Evolutionary conservation across 2,329 filamentous ascomycete genomes (phyloP), one percentile per base, ranked within the genome.

Genomic region (Apiospora phragmitis): DNA sequence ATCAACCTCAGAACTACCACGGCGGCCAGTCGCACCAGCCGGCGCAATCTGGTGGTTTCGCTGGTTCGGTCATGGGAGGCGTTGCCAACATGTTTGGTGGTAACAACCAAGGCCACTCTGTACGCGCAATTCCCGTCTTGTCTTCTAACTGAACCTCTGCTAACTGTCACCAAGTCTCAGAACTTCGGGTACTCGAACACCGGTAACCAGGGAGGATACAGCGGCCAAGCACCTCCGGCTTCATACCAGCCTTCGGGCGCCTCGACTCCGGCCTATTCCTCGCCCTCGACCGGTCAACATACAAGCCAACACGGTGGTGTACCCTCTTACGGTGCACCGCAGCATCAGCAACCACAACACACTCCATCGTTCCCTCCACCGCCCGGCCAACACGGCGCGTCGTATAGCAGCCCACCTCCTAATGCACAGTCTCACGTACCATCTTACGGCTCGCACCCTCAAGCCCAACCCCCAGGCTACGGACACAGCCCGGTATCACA

Each of bases 141-240:
- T 29, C 3, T 6, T 32, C 24, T 67, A 4, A 29, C 51, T 68
- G 26, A 26, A 29, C 42, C 24, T 26, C n/a, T 62, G 55, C 55
- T 62, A 62, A 62, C 32, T 62, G 18, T 14, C 18, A 38, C 21
- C 38, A 73, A 87, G 83, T 82, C 83, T 71, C 85, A 89, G 73
- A 88, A 86, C 76, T 93, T 88, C 77, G 91, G 90, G 42, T 92
- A 92, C 79, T 89, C 88, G 29, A 87, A 87, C 75, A 79, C 84
- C 4, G 86, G 85, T 24, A 45, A 24, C 59, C 83, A 86, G 59
- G 86, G 87, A 62, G 84, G 85, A 47, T 93, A 93, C 79, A 86
- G 83, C 72, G 91, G 90, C 70, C 84, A 88, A 70, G 89, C 90
- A 49, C 91, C 91, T 16, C 87, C 89, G n/a, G 80, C 86, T 18